Conservation (phyloP, 768 basidiomycete species). For the Podaxis carcinomalis region DNA sequence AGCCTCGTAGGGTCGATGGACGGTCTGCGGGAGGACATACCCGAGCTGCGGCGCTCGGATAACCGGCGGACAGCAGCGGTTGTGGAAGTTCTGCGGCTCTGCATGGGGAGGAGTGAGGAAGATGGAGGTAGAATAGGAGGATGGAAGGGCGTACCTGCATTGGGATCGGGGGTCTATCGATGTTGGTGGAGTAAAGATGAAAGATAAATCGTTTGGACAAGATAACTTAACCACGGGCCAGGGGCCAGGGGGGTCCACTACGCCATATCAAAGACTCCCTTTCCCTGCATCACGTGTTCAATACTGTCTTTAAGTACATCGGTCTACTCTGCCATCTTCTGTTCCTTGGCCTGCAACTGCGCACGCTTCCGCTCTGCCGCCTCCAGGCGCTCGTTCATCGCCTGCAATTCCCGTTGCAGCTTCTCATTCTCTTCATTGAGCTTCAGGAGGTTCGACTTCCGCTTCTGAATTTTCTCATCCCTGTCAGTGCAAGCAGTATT, state of each 20-base stretch:
- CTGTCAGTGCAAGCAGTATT: conserved; percentile 21
- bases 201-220: not conserved
- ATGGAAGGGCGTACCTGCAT: conserved; percentile 9
- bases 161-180: not conserved
- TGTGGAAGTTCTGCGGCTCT: conserved; percentile 42
- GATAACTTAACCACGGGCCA: not conserved
- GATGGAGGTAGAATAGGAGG: conserved; percentile 9
- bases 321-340: conserved; percentile 24
- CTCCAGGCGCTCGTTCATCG: conserved; percentile 71
- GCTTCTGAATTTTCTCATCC: conserved; percentile 55
- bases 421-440: conserved; percentile 77
- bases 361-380: conserved; percentile 64
- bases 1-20: conserved; percentile 79
- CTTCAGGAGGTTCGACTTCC: conserved; percentile 73
- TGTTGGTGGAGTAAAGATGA: conserved; percentile 8
- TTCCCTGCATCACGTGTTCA: not conserved
- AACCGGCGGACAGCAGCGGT: conserved; percentile 29
- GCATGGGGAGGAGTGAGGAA: conserved; percentile 8
- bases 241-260: not conserved
- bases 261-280: not conserved
- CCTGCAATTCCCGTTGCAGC: conserved; percentile 69
- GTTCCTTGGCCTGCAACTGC: conserved; percentile 36
- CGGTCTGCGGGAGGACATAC: conserved; percentile 48
- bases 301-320: not conserved
- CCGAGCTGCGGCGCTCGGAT: conserved; percentile 46